Conservation (phyloP, 1,139 yeast genomes). For the Nakaseomyces delphensis region DNA sequence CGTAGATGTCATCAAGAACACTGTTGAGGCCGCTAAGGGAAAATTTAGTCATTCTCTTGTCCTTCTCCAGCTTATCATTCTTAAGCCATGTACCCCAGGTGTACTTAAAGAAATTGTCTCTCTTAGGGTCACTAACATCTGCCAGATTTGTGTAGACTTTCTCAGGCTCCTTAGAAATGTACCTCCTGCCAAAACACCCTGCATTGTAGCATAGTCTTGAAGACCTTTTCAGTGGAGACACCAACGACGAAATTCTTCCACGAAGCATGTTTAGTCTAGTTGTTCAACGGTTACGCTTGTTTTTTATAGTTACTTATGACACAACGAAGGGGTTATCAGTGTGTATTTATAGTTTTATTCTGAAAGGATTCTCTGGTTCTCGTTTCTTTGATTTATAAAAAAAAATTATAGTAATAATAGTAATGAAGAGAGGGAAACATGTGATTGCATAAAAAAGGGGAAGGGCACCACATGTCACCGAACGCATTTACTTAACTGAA, state of each 20-base stretch:
- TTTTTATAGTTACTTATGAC: too few species aligned
- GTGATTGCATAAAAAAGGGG: too few species aligned
- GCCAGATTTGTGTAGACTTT: constrained; percentile 41
- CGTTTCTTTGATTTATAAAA: too few species aligned
- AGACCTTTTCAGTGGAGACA: not conserved
- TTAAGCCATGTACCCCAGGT: constrained; percentile 94
- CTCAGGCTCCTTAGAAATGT: constrained; percentile 25
- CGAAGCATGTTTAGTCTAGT: not conserved
- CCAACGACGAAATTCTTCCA: not conserved
- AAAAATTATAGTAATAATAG: too few species aligned
- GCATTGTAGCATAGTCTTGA: not conserved
- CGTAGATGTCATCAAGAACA: constrained; percentile 38
- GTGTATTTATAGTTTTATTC: too few species aligned
- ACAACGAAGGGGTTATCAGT: too few species aligned
- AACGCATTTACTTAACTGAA: too few species aligned
- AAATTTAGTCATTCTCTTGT: constrained; percentile 71
- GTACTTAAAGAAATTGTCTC: constrained; percentile 73
- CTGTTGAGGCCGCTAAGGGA: constrained; percentile 66
- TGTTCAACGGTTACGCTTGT: too few species aligned
- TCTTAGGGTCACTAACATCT: constrained; percentile 58
- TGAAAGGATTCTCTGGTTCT: too few species aligned
- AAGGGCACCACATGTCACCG: too few species aligned
- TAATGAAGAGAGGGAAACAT: too few species aligned
- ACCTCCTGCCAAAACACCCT: constrained; percentile 10
- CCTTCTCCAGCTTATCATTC: constrained; percentile 65